phyloP scores from a whole-genome alignment of 202 grass and related monocot species.

The Cymbopogon flexuosus region DNA sequence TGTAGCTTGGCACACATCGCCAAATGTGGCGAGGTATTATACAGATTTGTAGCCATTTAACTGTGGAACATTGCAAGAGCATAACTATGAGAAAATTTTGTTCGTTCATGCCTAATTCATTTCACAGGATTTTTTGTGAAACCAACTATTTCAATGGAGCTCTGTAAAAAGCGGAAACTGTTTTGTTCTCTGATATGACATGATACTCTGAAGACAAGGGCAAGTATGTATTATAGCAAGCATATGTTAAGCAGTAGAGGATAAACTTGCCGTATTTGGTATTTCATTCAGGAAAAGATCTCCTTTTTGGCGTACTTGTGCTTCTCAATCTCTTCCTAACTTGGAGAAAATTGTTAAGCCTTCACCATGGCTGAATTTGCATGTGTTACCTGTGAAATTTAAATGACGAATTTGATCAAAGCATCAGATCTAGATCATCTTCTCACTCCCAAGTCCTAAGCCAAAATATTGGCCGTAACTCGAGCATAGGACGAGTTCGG shows the following conservation, averaged over 20 bases:
- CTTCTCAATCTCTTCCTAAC: no score
- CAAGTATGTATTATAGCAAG: not conserved
- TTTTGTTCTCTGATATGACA: not conserved
- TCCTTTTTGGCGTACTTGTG: no score
- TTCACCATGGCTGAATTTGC: not conserved
- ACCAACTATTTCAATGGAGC: not conserved
- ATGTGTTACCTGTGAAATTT: not conserved
- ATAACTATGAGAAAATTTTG: slow-evolving; percentile 11
- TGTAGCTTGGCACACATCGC: slow-evolving; percentile 17
- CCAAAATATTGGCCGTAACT: no score
- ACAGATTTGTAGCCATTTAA: not conserved
- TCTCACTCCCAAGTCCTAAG: not conserved
- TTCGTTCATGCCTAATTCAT: slow-evolving; percentile 25
- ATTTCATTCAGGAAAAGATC: no score
- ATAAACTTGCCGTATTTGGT: no score
- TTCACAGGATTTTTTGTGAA: not conserved
- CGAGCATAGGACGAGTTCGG: no score
- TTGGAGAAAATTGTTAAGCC: not conserved
- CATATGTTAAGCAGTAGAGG: not conserved
- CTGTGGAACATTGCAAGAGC: slow-evolving; percentile 11
- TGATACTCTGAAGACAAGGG: not conserved
- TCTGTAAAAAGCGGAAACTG: not conserved
- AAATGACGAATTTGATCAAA: not conserved
- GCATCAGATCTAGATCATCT: not conserved
- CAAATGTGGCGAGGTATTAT: slow-evolving; percentile 19